These are phyloP conservation scores for Quercus wislizeni DNA, from an alignment of 306 rosid genomes.

Conservation along the genomic window DNA sequence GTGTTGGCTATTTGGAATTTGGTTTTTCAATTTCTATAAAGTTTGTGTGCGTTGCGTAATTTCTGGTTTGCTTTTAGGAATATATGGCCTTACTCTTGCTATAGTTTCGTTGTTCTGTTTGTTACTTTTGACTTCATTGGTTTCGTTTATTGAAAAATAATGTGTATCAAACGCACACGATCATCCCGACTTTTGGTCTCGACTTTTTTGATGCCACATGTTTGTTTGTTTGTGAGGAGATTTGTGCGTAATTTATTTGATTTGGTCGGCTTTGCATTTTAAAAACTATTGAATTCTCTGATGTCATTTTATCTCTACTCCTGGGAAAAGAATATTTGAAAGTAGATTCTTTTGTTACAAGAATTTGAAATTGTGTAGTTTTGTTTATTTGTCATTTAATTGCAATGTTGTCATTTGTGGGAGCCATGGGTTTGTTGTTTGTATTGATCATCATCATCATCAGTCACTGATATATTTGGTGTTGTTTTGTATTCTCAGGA, in stretches of 20 bases:
- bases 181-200: not conserved
- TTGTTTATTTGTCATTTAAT: not conserved
- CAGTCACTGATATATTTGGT: not conserved
- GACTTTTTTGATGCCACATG: too few relatives aligned
- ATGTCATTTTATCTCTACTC: not conserved
- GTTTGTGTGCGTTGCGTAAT: not conserved
- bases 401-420: too few relatives aligned
- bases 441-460: too few relatives aligned
- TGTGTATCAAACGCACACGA: not conserved
- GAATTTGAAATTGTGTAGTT: not conserved
- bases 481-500: constrained; percentile 38
- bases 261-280: not conserved
- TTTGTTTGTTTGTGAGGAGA: not conserved
- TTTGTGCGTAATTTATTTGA: not conserved
- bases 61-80: not conserved
- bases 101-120: not conserved
- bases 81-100: not conserved
- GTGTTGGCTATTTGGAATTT: not conserved
- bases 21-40: not conserved
- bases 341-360: not conserved
- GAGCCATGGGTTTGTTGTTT: too few relatives aligned
- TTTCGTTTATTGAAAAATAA: not conserved
- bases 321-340: not conserved
- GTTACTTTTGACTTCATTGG: not conserved
- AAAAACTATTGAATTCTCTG: not conserved